Base-by-base conservation (phyloP, 2,329 filamentous ascomycete genomes). In the Penicillium italicum region DNA sequence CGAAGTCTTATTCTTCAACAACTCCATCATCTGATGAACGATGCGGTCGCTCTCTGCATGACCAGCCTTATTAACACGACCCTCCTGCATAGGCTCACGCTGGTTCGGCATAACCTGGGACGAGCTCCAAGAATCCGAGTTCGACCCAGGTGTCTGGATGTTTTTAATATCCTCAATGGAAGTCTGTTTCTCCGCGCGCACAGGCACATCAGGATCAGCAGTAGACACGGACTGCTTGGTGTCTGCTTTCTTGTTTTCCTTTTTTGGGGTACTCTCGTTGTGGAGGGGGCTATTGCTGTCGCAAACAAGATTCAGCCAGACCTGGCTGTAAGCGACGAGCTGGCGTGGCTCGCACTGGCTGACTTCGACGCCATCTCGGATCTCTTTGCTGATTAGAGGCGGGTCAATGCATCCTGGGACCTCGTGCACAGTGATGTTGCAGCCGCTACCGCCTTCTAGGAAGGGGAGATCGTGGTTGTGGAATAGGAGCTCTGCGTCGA, bases 371-470 rank as follows among this genome's bases (percentile, higher is more conserved):
- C 62, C 58, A 28, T 62, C 45, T 52, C 51, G 52, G 2, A 71
- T 51, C 9, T 62, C 57, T 26, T 65, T 52, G 20, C 43, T 58
- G 43, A 73, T 56, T 0, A 73, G 60, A 1, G 71, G 66, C 4
- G 57, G 47, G 37, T 72, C 68, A 6, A 66, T 56, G 38, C 71
- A 74, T 2, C 63, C 69, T 0, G 71, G 67, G 0, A 67, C 62
- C 41, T 74, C 70, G 53, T 72, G 67, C 1, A 74, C 50, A 26
- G 69, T 65, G 52, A 73, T 66, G 14, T 65, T 68, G 61, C 71
- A 74, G 16, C 57, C 57, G 30, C 59, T 53, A 4, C 50, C 57
- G 1, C 41, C 41, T 22, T 55, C 48, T 12, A 55, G 47, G 48
- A 53, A 65, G 5, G 55, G 54, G 18, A 63, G 58, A 28, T 53